Evolutionary conservation across 2,329 filamentous ascomycete species (phyloP).

Genomic region (Neobulgaria alba): DNA sequence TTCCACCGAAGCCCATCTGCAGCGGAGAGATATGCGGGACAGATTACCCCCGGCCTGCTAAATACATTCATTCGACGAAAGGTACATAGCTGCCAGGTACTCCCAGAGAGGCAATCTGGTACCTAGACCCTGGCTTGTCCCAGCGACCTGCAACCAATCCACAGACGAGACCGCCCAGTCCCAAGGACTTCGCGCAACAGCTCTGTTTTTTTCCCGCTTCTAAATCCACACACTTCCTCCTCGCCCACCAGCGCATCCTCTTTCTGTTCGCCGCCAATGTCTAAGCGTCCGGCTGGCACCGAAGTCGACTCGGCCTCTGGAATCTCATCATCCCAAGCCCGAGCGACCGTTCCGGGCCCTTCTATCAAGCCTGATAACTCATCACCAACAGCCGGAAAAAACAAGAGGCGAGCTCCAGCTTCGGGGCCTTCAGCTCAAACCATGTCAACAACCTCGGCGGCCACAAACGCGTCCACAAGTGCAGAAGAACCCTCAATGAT

Average conservation of each 20-base stretch:
- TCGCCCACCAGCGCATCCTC: too few species aligned
- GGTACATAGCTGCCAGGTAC: constrained; percentile 18
- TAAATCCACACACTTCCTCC: constrained; percentile 9
- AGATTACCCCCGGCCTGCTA: constrained; percentile 23
- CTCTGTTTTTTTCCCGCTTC: constrained; percentile 8
- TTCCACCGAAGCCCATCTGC: neutral
- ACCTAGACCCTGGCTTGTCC: constrained; percentile 24
- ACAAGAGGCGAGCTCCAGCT: constrained; percentile 19
- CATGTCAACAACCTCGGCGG: constrained; percentile 24
- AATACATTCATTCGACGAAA: constrained; percentile 17
- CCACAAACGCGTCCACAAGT: constrained; percentile 7
- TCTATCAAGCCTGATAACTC: constrained; percentile 10
- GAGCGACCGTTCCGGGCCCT: constrained; percentile 15
- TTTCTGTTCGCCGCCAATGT: constrained; percentile 25
- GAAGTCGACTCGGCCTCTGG: constrained; percentile 18
- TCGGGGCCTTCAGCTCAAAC: constrained; percentile 10
- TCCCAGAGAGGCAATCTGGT: constrained; percentile 25
- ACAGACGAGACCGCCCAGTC: constrained; percentile 16
- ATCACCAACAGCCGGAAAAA: constrained; percentile 23
- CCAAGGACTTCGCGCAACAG: constrained; percentile 16
- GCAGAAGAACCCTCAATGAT: constrained; percentile 20
- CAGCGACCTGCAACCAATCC: constrained; percentile 20
- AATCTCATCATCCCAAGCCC: constrained; percentile 17
- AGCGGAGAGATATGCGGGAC: constrained; percentile 21
- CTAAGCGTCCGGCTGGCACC: constrained; percentile 23